phyloP scores from a whole-genome alignment of 1,284 basidiomycete genomes.

The Cryptococcus hybrid region DNA sequence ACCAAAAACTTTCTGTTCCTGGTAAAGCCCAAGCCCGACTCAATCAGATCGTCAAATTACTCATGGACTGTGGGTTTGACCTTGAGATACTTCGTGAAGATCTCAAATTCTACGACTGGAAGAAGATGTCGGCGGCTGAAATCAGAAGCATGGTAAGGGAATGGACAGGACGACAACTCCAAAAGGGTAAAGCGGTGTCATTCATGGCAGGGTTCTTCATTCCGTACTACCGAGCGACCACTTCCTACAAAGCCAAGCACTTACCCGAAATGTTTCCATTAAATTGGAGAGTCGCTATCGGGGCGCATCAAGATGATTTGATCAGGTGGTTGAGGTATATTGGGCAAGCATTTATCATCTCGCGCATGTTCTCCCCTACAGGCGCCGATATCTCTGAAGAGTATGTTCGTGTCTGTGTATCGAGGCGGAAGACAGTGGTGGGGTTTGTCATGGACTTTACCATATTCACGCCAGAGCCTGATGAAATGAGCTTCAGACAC shows the following conservation, averaged over 20 bases:
- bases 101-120: constrained; percentile 2
- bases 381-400: constrained; percentile 3
- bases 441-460: constrained; percentile 10
- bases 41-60: not conserved
- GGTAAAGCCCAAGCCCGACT: not conserved
- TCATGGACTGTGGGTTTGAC: not conserved
- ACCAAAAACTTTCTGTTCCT: not conserved
- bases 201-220: constrained; percentile 7
- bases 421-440: not conserved
- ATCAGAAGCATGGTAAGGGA: constrained; percentile 1
- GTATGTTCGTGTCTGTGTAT: not conserved
- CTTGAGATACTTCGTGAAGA: not conserved
- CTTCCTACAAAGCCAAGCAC: not conserved
- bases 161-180: not conserved
- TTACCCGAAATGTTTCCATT: not conserved
- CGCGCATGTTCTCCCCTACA: constrained; percentile 6
- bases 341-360: constrained; percentile 6
- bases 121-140: not conserved
- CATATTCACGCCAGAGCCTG: constrained; percentile 1
- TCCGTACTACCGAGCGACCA: constrained; percentile 2
- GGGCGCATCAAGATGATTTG: not conserved
- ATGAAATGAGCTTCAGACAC: not conserved
- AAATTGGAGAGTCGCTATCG: not conserved
- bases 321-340: constrained; percentile 11
- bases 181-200: not conserved